A percentile compares a stretch with the other conserved stretches of the same genome.
These are phyloP conservation scores for Quercus agrifolia DNA, from an alignment of 306 rosid species.

Conservation along the genomic window DNA sequence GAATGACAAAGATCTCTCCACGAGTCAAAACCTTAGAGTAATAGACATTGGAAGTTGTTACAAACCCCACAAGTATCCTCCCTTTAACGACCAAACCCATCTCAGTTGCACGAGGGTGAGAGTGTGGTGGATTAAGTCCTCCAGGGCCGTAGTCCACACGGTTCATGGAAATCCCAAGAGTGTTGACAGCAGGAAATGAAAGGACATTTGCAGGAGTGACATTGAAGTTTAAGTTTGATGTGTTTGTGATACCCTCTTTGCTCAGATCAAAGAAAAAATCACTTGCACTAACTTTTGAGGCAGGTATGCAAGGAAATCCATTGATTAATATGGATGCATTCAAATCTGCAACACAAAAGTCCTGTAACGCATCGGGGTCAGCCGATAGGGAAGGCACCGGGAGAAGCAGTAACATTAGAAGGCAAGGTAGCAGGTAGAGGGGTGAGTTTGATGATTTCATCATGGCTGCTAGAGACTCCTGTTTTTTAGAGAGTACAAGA, in stretches of 20 bases:
- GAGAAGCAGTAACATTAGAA: constrained; percentile 15
- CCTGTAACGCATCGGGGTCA: constrained; percentile 43
- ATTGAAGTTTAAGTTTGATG: not conserved
- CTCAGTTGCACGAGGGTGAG: constrained; percentile 38
- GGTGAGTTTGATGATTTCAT: constrained; percentile 9
- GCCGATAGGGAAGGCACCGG: constrained; percentile 23
- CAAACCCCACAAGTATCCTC: constrained; percentile 43
- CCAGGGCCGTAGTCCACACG: constrained; percentile 40
- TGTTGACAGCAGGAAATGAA: constrained; percentile 44
- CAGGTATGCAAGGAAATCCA: constrained; percentile 47
- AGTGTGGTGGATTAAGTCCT: constrained; percentile 40
- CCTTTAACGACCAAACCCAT: constrained; percentile 28
- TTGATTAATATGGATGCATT: constrained; percentile 21
- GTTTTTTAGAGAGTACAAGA: too few relatives aligned
- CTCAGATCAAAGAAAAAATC: constrained; percentile 39
- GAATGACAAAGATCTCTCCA: constrained; percentile 44
- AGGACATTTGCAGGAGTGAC: constrained; percentile 32
- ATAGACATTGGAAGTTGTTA: constrained; percentile 31
- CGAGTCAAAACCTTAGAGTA: constrained; percentile 34
- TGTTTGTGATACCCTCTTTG: constrained; percentile 30
- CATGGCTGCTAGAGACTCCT: constrained; percentile 11
- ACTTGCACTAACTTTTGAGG: constrained; percentile 23
- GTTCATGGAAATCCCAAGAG: constrained; percentile 42
- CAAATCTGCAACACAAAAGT: constrained; percentile 37
- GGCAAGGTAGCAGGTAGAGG: constrained; percentile 13